Evolutionary conservation across 345 rosid species (phyloP), one percentile per base, ranked within the genome.

Genomic region (Euphorbia peplus): DNA sequence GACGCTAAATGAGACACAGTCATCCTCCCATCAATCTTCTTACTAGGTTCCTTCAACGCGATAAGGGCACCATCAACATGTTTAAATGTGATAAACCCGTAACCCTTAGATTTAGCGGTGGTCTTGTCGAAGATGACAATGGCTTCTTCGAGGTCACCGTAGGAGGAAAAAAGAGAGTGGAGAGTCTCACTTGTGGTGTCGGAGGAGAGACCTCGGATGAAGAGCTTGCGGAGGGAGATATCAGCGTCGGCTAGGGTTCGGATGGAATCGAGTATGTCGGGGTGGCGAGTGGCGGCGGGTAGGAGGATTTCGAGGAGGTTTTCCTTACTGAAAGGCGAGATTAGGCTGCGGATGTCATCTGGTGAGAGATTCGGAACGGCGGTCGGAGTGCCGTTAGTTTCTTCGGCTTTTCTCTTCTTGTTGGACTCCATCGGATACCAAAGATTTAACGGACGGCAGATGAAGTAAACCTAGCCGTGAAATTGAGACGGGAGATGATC

Each of bases 21-120:
- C 62, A 78, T 74, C 44, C 81, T 62, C 5, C 84, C 82, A 13
- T 78, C 84, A 35, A 83, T 80, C 70, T 76, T 80, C 79, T 83
- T 83, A 41, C 81, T 78, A 0, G 86, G 84, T 53, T 74, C 69
- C 50, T 37, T 68, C 15, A 74, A 44, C 14, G 80, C 76, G 41
- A 72, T n/a, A 15, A 69, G 10, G 5, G 80, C 76, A 29, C 76
- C 70, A 30, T 77, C 80, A 1, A 72, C 76, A 16, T 77, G 80
- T 22, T 64, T 68, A 60, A 72, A 77, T 0, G 80, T 77, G 10
- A 72, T 51, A 18, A 77, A 77, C 11, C 80, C 80, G 21, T 63
- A 77, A 1, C 80, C 80, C 62, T 77, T 77, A 5, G 80, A 77
- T 58, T 77, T 77, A 0, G 70, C 73, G 0, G 76, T 77, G 58